A percentile compares a stretch with the other conserved stretches of the same genome.
Evolutionary conservation across 768 basidiomycete species (phyloP).

Genomic region (Neoboletus brunneissimus): DNA sequence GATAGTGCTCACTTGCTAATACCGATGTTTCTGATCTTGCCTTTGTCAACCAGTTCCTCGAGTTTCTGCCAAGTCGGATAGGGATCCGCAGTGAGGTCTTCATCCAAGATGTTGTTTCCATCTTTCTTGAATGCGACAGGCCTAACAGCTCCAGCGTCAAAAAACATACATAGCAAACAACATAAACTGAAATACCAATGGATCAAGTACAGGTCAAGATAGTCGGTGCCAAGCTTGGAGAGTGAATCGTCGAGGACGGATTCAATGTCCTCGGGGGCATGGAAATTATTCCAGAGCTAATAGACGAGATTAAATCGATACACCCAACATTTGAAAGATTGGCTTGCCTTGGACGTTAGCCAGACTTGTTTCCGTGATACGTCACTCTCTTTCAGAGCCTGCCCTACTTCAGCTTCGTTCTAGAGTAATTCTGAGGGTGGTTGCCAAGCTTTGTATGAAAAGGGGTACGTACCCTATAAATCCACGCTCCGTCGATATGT

Average conservation of each 20-base stretch:
- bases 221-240: constrained; percentile 56
- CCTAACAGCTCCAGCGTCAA: constrained; percentile 35
- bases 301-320: neutral
- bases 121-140: constrained; percentile 66
- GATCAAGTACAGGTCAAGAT: constrained; percentile 79
- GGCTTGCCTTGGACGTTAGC: constrained; percentile 56
- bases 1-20: constrained; percentile 64
- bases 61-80: constrained; percentile 81
- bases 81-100: constrained; percentile 61
- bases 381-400: constrained; percentile 55
- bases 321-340: neutral
- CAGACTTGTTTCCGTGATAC: constrained; percentile 63
- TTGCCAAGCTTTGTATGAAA: neutral
- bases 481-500: constrained; percentile 75
- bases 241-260: constrained; percentile 64
- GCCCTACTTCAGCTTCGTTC: constrained; percentile 71
- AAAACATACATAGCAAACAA: neutral
- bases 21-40: constrained; percentile 77
- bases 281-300: constrained; percentile 76
- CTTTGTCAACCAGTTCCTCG: constrained; percentile 73
- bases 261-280: constrained; percentile 72
- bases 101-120: constrained; percentile 45
- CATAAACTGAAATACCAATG: constrained; percentile 54
- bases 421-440: constrained; percentile 20
- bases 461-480: constrained; percentile 48